Base-by-base conservation (phyloP, 2,329 filamentous ascomycete species). In the Ceratocystiopsis minuta region DNA sequence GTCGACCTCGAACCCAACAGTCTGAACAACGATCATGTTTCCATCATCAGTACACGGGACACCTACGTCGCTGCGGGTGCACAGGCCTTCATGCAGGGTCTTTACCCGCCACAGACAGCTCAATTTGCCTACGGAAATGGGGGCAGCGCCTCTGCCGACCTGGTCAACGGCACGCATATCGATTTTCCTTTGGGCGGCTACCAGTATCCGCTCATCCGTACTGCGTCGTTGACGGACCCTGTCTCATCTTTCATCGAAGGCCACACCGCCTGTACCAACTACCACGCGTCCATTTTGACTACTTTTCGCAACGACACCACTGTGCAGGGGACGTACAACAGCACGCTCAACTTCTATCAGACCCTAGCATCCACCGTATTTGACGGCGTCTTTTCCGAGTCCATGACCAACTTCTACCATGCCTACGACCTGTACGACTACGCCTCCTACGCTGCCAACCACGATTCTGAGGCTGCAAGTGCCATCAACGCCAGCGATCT, bases 71-170 rank as follows among this genome's bases (percentile, higher is more conserved):
- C 75, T 40, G 76, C 70, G 46, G 76, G 82, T 3, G 83, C 82
- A 32, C 63, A 72, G 40, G 84, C 78, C 1, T 92, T 93, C 58
- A 61, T 90, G 50, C 86, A 94, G 55, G 85, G 80, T 5, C 65
- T 94, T 4, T 94, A 93, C 54, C 85, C 86, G 3, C 82, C 84
- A 0, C 67, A 70, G 1, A 65, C 65, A 4, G 46, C 52, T 11
- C 48, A 52, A 0, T 62, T 60, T 31, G 51, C 57, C 6, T 53
- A 56, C 5, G 55, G 62, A 2, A 62, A 62, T 14, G 57, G 55
- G 15, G 57, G 57, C 17, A 46, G 49, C 4, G 49, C 48, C 0
- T 48, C 49, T 1, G 51, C 53, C 13, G 43, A 43, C 11, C 44
- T 54, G 2, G 39, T 50, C 33, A 51, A 56, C 53, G 74, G 74